phyloP scores from a whole-genome alignment of 805 yeast genomes.

The Saccharomyces mikatae region DNA sequence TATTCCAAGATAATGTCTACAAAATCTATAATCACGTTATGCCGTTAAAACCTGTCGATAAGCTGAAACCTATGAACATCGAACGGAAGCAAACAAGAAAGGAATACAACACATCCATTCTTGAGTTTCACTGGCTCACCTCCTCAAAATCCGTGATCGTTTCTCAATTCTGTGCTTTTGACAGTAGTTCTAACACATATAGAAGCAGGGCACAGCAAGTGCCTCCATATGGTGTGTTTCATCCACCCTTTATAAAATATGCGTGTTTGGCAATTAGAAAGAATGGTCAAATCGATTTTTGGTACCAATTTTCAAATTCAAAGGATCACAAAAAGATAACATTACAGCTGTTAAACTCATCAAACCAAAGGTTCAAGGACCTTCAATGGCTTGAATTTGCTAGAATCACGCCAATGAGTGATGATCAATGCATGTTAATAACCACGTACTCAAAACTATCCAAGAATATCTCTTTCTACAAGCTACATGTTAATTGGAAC shows the following conservation, averaged over 20 bases:
- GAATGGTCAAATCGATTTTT: conserved; percentile 31
- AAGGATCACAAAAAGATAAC: conserved; percentile 31
- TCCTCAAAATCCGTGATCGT: conserved; percentile 32
- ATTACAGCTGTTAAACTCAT: conserved; percentile 19
- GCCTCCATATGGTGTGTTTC: conserved; percentile 29
- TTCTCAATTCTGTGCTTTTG: conserved; percentile 27
- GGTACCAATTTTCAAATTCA: conserved; percentile 34
- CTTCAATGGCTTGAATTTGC: conserved; percentile 28
- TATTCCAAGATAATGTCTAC: conserved; percentile 34
- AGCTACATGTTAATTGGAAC: conserved; percentile 28
- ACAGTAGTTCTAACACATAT: conserved; percentile 19
- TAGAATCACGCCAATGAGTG: conserved; percentile 27
- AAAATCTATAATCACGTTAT: conserved; percentile 25
- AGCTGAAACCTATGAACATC: conserved; percentile 16
- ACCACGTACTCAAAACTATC: conserved; percentile 23
- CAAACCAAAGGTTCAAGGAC: conserved; percentile 20
- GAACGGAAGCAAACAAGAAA: conserved; percentile 33
- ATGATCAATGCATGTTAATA: conserved; percentile 26
- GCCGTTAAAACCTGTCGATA: conserved; percentile 25
- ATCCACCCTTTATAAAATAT: conserved; percentile 33
- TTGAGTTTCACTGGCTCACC: conserved; percentile 39
- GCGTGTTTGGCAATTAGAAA: conserved; percentile 30
- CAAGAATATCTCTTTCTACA: conserved; percentile 24
- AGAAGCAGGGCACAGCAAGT: conserved; percentile 30
- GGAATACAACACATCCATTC: conserved; percentile 27